Evolutionary conservation across 2,329 filamentous ascomycete genomes (phyloP), one percentile per base, ranked within the genome.

Genomic region (Ceratocystis papillata): DNA sequence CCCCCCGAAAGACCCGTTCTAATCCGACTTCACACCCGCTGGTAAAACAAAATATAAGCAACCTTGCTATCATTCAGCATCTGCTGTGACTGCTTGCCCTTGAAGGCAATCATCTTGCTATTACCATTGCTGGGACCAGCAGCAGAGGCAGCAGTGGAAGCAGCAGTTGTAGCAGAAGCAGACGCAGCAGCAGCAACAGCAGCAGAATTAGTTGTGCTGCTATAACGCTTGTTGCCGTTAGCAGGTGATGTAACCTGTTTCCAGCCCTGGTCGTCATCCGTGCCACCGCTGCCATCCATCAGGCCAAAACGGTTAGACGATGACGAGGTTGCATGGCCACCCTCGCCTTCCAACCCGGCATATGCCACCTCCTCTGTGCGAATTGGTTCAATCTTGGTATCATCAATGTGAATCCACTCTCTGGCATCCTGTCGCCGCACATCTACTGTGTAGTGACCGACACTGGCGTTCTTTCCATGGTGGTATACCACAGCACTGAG

Each of bases 391-490:
- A 99, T 91, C 68, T 90, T 79, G 0, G 94, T 99, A 74, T 99
- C 94, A 72, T 99, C 94, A 70, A 99, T 84, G 65, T 93, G 89
- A 66, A 99, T 88, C 94, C 94, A 99, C 75, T 96, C 92, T 25
- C 84, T 84, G n/a, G 88, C 90, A 73, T 99, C 94, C 75, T 97
- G 93, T 63, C 94, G 87, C 67, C 92, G 86, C 50, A 96, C 88
- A 74, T 99, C 94, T n/a, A 95, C 93, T 1, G 94, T 99, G 76
- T 99, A 99, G 75, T 99, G 94, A 2, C 94, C 94, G 64, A 90
- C 92, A 69, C 89, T 95, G 45, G 94, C 94, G 71, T 95, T 96
- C 79, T 96, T 96, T 68, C 94, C 94, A 71, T 99, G 94, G 73
- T 99, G 94, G 74, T 99, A 99, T 25, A 99, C 91, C 37, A 96